These are phyloP conservation scores for Alternaria ventricosa DNA, from an alignment of 2,329 filamentous ascomycete species.

Conservation along the genomic window DNA sequence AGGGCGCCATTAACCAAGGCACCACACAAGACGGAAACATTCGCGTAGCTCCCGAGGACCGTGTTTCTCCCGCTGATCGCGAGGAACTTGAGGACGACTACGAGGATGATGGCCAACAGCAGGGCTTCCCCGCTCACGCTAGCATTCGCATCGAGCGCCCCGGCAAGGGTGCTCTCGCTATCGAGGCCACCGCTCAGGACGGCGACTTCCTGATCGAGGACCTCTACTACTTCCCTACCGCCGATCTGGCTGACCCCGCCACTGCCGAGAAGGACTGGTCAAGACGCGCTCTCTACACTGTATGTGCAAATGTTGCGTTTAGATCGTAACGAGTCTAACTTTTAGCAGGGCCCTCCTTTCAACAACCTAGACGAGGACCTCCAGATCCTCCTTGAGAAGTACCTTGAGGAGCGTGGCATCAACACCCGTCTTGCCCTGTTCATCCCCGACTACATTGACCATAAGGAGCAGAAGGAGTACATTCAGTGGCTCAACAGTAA, in stretches of 20 bases:
- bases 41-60: constrained; percentile 63
- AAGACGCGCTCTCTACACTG: constrained; percentile 78
- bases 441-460: constrained; percentile 93
- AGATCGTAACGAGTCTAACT: background rate
- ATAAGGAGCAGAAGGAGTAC: constrained; percentile 99
- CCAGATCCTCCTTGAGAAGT: constrained; percentile 88
- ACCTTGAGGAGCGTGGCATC: constrained; percentile 92
- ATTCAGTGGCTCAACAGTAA: constrained; percentile 77
- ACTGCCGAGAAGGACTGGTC: constrained; percentile 78
- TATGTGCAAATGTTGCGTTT: background rate
- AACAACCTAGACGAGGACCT: constrained; percentile 95
- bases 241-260: constrained; percentile 76
- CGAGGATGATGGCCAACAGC: constrained; percentile 59
- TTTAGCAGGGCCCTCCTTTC: constrained; percentile 75
- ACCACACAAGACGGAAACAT: constrained; percentile 58
- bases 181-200: constrained; percentile 86
- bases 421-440: constrained; percentile 86
- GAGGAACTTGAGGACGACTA: constrained; percentile 64
- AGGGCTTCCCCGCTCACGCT: constrained; percentile 78
- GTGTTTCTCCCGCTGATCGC: constrained; percentile 63
- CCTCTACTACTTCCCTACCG: constrained; percentile 83
- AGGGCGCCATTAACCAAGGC: constrained; percentile 63
- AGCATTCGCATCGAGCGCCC: constrained; percentile 90
- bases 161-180: constrained; percentile 80
- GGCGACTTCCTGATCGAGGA: constrained; percentile 88